Conservation (phyloP, 768 basidiomycete species). For the Dendrothele bispora region DNA sequence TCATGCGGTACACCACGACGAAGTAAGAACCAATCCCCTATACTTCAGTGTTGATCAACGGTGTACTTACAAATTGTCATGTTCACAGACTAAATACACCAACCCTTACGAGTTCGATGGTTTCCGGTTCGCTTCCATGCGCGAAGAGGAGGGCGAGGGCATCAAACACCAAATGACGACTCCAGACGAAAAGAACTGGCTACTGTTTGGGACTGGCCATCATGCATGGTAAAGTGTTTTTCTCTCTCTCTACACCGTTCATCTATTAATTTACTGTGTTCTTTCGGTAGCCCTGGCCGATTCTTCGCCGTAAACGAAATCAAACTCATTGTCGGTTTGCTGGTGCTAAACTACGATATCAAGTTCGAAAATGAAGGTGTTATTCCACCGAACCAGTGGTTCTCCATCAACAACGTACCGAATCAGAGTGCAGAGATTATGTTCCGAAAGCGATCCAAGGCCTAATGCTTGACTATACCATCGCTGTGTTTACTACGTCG, state of each 20-base stretch:
- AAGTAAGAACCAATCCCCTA: slow-evolving; percentile 15
- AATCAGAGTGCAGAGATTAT: slow-evolving; percentile 13
- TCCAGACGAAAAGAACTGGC: slow-evolving; percentile 25
- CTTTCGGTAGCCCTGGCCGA: slow-evolving; percentile 34
- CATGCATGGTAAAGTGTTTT: slow-evolving; percentile 23
- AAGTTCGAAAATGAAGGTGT: slow-evolving; percentile 28
- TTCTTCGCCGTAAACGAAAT: slow-evolving; percentile 47
- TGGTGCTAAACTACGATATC: slow-evolving; percentile 40
- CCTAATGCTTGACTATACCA: too few species aligned
- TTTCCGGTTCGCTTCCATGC: slow-evolving; percentile 45
- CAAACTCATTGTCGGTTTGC: slow-evolving; percentile 40
- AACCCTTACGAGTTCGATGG: slow-evolving; percentile 43
- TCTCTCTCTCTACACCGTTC: background rate
- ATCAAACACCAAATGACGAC: slow-evolving; percentile 35
- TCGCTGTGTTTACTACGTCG: too few species aligned
- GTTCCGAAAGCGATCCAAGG: slow-evolving; percentile 8
- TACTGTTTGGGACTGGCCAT: slow-evolving; percentile 39
- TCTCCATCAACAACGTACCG: slow-evolving; percentile 10
- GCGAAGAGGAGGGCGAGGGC: slow-evolving; percentile 30
- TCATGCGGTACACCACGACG: slow-evolving; percentile 19
- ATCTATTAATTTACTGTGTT: background rate
- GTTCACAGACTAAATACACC: slow-evolving; percentile 33
- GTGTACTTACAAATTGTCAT: too few species aligned
- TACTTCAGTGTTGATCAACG: background rate
- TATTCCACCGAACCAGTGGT: slow-evolving; percentile 11